Evolutionary conservation across 2,329 filamentous ascomycete species (phyloP).

Genomic region (Ophiostoma sp.): DNA sequence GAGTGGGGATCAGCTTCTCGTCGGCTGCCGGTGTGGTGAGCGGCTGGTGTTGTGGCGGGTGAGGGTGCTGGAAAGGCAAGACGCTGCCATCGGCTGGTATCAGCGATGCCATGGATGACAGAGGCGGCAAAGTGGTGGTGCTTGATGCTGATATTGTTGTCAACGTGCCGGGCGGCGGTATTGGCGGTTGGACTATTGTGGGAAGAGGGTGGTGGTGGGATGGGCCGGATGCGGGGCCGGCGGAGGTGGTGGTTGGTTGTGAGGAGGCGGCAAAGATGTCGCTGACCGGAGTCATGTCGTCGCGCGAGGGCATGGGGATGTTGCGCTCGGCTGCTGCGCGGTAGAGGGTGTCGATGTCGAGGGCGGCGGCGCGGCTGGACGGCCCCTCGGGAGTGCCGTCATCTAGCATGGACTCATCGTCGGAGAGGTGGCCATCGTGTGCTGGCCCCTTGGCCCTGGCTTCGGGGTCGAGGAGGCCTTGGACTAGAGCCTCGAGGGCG

Average conservation of each 20-base stretch:
- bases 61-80: constrained; percentile 2
- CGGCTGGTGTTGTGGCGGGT: neutral
- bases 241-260: neutral
- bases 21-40: constrained; percentile 15
- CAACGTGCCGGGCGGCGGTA: constrained; percentile 14
- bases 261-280: constrained; percentile 24
- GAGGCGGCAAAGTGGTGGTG: neutral
- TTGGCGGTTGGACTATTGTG: constrained; percentile 19
- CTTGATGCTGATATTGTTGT: neutral
- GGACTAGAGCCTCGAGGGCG: constrained; percentile 41
- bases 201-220: neutral
- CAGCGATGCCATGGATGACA: neutral
- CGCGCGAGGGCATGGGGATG: constrained; percentile 26
- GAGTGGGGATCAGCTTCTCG: constrained; percentile 26
- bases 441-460: constrained; percentile 27
- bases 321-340: constrained; percentile 23
- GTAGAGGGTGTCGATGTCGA: constrained; percentile 27
- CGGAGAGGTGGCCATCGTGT: neutral
- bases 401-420: constrained; percentile 14
- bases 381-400: neutral
- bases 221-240: constrained; percentile 2
- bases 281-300: constrained; percentile 25
- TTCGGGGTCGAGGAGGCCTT: constrained; percentile 38
- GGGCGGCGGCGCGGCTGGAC: constrained; percentile 4
- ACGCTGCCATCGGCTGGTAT: constrained; percentile 6